phyloP scores from a whole-genome alignment of 805 yeast species.

The Metschnikowia anglica region DNA sequence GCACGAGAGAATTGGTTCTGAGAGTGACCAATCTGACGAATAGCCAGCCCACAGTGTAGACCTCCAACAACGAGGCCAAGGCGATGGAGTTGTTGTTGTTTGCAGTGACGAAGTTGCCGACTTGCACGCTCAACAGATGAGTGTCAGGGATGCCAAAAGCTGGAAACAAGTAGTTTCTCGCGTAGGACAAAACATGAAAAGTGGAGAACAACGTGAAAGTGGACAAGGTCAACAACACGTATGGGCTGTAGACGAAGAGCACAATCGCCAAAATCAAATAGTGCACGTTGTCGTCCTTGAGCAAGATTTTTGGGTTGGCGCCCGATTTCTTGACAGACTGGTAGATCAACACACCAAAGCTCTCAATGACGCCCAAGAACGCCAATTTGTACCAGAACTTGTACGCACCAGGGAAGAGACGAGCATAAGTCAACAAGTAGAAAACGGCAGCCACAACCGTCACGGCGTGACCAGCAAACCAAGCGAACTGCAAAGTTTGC shows the following conservation, averaged over 20 bases:
- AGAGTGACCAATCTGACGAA: slow-evolving; percentile 55
- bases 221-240: slow-evolving; percentile 57
- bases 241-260: slow-evolving; percentile 52
- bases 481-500: slow-evolving; percentile 63
- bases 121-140: slow-evolving; percentile 38
- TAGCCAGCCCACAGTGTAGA: slow-evolving; percentile 46
- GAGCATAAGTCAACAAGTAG: slow-evolving; percentile 35
- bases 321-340: slow-evolving; percentile 46
- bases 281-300: slow-evolving; percentile 65
- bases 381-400: slow-evolving; percentile 55
- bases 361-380: slow-evolving; percentile 61
- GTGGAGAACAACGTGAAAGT: slow-evolving; percentile 78
- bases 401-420: slow-evolving; percentile 26
- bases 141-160: slow-evolving; percentile 41
- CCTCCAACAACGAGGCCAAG: slow-evolving; percentile 40
- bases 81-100: slow-evolving; percentile 40
- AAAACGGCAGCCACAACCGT: slow-evolving; percentile 34
- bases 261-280: slow-evolving; percentile 61
- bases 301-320: slow-evolving; percentile 23
- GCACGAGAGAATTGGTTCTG: slow-evolving; percentile 60
- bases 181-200: slow-evolving; percentile 78
- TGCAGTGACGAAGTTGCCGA: slow-evolving; percentile 34
- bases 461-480: slow-evolving; percentile 57
- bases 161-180: slow-evolving; percentile 67
- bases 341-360: slow-evolving; percentile 74